Base-by-base conservation (phyloP, 495 filamentous ascomycete species). In the Cercophora scortea region DNA sequence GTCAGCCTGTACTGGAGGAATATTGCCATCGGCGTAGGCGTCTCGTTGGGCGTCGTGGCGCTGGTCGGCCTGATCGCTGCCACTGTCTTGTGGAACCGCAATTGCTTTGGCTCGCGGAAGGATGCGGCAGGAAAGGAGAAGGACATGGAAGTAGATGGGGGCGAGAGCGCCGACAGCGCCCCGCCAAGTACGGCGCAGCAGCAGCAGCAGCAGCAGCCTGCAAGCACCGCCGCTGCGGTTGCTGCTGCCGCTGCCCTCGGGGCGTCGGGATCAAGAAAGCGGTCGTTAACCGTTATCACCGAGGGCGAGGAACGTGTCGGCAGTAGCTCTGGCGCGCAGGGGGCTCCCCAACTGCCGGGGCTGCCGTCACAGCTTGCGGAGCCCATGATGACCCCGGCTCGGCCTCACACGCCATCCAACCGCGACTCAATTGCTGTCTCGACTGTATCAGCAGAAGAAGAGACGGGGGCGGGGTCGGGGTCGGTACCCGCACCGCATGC, bases 1-100 rank as follows among this genome's bases (percentile, higher is more conserved):
- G 16, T 40, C 41, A 12, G 42, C n/a, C 40, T 13, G 34, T 13
- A 54, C 9, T 59, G 56, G 57, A 6, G 33, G 44, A 48, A 51
- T 16, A 39, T 60, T 7, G 58, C 55, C 45, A 51, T 63, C 33
- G 61, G 55, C 10, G 32, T 63, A 3, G 55, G 61, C 15, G 42
- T 63, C 33, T 13, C 36, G 8, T 52, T 58, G 15, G 61, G 61
- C 16, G 34, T 56, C 2, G 16, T 61, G 16, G 1, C 45, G 0
- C 18, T 63, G n/a, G 35, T 57, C 16, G 55, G 32, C 19, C 15
- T 45, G 4, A 39, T 54, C 8, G 43, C 49, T 10, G 50, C 15
- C 32, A 19, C 50, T 10, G 33, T 63, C 48, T 15, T 61, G n/a
- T 63, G 52, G 49, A 44, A 6, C 19, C 61, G 61, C 8, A 2